Percentiles rank a stretch among this genome's conserved stretches.
Evolutionary conservation across 192 early-diverging fungal species (phyloP).

Genomic region (Umbelopsis sp.): DNA sequence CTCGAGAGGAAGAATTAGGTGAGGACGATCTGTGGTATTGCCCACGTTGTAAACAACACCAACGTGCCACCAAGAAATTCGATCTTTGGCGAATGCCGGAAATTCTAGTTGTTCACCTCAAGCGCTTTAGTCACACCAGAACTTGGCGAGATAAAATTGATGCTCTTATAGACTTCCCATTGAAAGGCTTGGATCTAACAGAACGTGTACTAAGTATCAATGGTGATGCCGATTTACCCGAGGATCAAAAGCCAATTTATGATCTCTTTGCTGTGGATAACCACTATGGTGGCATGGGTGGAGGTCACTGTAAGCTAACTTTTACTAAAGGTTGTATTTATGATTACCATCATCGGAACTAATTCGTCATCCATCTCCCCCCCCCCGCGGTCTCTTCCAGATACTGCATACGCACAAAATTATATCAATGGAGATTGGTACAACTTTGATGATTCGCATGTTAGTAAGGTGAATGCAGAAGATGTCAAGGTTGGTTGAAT

Average conservation of each 20-base stretch:
- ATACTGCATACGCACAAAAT: slow-evolving; percentile 80
- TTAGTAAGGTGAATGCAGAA: slow-evolving; percentile 36
- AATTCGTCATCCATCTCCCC: neutral
- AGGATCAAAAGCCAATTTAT: slow-evolving; percentile 48
- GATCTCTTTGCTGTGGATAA: slow-evolving; percentile 81
- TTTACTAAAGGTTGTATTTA: neutral
- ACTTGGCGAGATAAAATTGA: slow-evolving; percentile 76
- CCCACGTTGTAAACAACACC: slow-evolving; percentile 73
- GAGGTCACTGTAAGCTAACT: slow-evolving; percentile 66
- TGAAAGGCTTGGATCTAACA: slow-evolving; percentile 63
- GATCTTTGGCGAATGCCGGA: slow-evolving; percentile 81
- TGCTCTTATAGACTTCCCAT: slow-evolving; percentile 70
- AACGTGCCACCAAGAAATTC: slow-evolving; percentile 75
- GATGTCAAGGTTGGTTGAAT: slow-evolving; percentile 33
- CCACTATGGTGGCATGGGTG: slow-evolving; percentile 81
- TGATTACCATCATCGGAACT: no score
- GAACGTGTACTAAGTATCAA: slow-evolving; percentile 39
- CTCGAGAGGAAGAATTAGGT: slow-evolving; percentile 70
- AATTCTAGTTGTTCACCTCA: slow-evolving; percentile 80
- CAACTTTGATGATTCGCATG: slow-evolving; percentile 79
- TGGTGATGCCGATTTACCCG: neutral
- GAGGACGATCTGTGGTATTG: slow-evolving; percentile 84
- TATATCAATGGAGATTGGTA: slow-evolving; percentile 70
- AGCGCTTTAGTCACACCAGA: slow-evolving; percentile 74
- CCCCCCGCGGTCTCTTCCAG: slow-evolving; percentile 22